These are phyloP conservation scores for Dianthus caryophyllus DNA, from an alignment of 148 eudicot species.

Conservation along the genomic window DNA sequence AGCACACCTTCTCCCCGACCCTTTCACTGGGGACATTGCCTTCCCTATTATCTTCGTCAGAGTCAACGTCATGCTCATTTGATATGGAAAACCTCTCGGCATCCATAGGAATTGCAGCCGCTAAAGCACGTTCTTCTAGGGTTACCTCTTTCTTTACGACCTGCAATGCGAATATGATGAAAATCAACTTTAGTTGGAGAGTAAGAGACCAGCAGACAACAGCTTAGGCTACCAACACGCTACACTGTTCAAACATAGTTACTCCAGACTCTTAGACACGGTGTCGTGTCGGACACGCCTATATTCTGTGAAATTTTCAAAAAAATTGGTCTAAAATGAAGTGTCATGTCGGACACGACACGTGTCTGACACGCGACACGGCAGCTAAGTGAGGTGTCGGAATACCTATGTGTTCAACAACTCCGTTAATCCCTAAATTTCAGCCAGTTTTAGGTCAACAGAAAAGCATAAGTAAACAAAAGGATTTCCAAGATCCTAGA, in stretches of 20 bases:
- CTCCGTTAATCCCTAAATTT: not conserved
- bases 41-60: slow-evolving; percentile 30
- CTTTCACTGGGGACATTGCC: slow-evolving; percentile 18
- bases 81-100: slow-evolving; percentile 53
- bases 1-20: slow-evolving; percentile 61
- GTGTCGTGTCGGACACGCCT: no score
- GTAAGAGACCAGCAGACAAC: slow-evolving; percentile 1
- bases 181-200: not conserved
- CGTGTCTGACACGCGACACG: no score
- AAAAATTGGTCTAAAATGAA: no score
- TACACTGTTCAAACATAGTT: no score
- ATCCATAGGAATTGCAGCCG: slow-evolving; percentile 66
- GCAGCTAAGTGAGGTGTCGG: no score
- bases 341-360: no score
- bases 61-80: slow-evolving; percentile 29
- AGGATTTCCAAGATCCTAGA: not conserved
- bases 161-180: slow-evolving; percentile 24
- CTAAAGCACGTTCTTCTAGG: slow-evolving; percentile 60
- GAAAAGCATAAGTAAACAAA: not conserved
- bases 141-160: slow-evolving; percentile 32
- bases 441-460: not conserved
- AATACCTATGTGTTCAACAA: not conserved
- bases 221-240: not conserved
- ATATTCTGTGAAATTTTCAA: no score
- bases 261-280: no score